A percentile compares a stretch with the other conserved stretches of the same genome.
phyloP scores from a whole-genome alignment of 768 basidiomycete species.

The Psilocybe subaeruginosa region DNA sequence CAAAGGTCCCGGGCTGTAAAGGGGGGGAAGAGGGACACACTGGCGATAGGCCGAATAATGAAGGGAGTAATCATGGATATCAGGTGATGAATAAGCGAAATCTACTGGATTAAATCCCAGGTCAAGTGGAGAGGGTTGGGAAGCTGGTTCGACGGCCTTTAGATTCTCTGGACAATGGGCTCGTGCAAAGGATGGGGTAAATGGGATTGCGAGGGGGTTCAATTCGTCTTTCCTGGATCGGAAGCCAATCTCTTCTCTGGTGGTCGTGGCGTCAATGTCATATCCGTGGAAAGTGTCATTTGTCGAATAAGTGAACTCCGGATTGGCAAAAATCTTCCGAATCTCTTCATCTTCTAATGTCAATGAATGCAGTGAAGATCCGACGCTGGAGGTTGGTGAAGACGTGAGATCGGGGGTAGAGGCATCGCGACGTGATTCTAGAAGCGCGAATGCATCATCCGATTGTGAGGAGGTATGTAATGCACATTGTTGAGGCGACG shows the following conservation, averaged over 20 bases:
- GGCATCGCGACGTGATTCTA: neutral
- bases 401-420: slow-evolving; percentile 16
- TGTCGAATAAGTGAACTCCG: neutral
- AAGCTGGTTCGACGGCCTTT: neutral
- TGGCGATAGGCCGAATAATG: neutral
- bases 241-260: neutral
- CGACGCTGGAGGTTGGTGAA: slow-evolving; percentile 16
- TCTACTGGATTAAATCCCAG: neutral
- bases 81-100: neutral
- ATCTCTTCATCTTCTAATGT: slow-evolving; percentile 22
- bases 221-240: slow-evolving; percentile 12
- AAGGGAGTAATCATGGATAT: neutral
- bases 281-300: neutral
- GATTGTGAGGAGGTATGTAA: neutral
- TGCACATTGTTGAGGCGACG: neutral
- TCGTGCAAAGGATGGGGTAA: slow-evolving; percentile 12
- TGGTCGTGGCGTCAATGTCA: neutral
- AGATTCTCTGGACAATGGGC: neutral
- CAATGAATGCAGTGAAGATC: slow-evolving; percentile 15
- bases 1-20: slow-evolving; percentile 7
- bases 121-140: slow-evolving; percentile 8
- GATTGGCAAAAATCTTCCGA: slow-evolving; percentile 17
- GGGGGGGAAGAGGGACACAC: slow-evolving; percentile 5
- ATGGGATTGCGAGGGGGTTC: slow-evolving; percentile 19
- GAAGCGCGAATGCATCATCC: neutral